Percentiles rank a stretch among this genome's conserved stretches.
Evolutionary conservation across 129 eudicot species (phyloP).

Genomic region (Helianthus tuberosus): DNA sequence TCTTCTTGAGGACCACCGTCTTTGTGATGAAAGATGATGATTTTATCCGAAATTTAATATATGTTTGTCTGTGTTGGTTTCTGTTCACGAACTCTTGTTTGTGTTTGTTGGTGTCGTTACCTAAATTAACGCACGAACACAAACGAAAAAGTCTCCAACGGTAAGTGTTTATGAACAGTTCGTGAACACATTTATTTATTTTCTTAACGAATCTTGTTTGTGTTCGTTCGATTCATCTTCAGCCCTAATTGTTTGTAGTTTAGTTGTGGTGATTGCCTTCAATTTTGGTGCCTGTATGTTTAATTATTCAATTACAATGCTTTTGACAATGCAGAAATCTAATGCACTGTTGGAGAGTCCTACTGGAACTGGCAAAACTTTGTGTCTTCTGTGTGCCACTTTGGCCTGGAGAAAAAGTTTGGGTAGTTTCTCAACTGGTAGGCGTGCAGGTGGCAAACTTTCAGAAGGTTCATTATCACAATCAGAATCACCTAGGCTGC

Average conservation of each 20-base stretch:
- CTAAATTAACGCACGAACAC: no score
- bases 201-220: no score
- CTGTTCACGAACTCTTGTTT: no score
- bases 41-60: no score
- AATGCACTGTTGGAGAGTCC: slow-evolving; percentile 93
- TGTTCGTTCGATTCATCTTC: no score
- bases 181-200: no score
- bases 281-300: slow-evolving; percentile 4
- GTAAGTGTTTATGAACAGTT: no score
- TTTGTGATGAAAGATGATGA: no score
- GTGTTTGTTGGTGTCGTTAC: no score
- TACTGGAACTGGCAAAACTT: slow-evolving; percentile 96
- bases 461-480: slow-evolving; percentile 49
- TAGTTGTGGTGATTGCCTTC: not conserved
- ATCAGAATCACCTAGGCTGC: slow-evolving; percentile 53
- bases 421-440: slow-evolving; percentile 69
- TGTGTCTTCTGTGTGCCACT: slow-evolving; percentile 97
- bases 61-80: no score
- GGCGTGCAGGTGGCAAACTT: slow-evolving; percentile 38
- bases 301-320: slow-evolving; percentile 1
- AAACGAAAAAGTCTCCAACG: no score
- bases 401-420: slow-evolving; percentile 96
- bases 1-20: no score
- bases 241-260: not conserved
- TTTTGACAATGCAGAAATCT: slow-evolving; percentile 52